A percentile compares a stretch with the other conserved stretches of the same genome.
These are phyloP conservation scores for Discostella pseudostelligera DNA, from an alignment of 108 stramenopile species.

Conservation along the genomic window DNA sequence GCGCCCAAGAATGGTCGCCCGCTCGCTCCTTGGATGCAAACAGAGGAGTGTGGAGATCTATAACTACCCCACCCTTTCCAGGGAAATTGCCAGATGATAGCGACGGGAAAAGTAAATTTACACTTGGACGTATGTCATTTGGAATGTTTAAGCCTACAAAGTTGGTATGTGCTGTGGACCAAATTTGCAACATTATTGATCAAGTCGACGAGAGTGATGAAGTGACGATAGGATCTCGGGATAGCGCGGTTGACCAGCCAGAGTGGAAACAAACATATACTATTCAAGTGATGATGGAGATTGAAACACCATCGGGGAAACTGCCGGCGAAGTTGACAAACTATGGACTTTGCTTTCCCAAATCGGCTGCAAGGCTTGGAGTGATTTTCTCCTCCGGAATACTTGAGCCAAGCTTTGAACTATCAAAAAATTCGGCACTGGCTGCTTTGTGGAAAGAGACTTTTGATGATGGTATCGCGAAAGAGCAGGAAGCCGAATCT, in stretches of 20 bases:
- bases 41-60: conserved; percentile 16
- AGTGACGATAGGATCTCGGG: neutral
- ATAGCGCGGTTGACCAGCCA: neutral
- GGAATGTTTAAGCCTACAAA: conserved; percentile 55
- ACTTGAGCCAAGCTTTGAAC: conserved; percentile 28
- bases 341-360: conserved; percentile 33
- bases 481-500: conserved; percentile 35
- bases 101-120: conserved; percentile 40
- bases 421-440: conserved; percentile 10
- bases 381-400: conserved; percentile 46
- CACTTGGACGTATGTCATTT: conserved; percentile 57
- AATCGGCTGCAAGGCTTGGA: conserved; percentile 25
- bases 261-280: conserved; percentile 29
- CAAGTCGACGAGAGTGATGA: conserved; percentile 3
- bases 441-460: conserved; percentile 39
- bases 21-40: conserved; percentile 3
- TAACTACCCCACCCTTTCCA: conserved; percentile 50
- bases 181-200: conserved; percentile 40
- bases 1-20: conserved; percentile 12
- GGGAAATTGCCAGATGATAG: conserved; percentile 35
- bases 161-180: conserved; percentile 39
- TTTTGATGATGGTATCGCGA: conserved; percentile 36
- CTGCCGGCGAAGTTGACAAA: conserved; percentile 39
- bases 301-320: conserved; percentile 24
- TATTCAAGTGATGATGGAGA: conserved; percentile 34